phyloP scores from a whole-genome alignment of 1,284 basidiomycete genomes.

The Rhodotorula sp. region DNA sequence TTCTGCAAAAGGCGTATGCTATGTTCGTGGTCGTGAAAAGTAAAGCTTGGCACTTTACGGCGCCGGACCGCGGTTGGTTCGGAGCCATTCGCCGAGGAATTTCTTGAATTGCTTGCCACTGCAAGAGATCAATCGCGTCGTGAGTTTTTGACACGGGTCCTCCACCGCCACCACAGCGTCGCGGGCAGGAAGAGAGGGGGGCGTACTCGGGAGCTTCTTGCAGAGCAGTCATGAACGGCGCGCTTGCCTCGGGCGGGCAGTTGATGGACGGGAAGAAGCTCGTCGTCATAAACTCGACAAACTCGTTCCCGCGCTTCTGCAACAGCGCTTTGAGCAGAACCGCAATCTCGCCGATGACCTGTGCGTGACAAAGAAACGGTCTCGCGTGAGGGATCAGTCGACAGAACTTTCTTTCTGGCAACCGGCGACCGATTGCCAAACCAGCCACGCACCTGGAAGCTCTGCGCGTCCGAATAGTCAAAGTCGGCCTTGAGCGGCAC shows the following conservation, averaged over 20 bases:
- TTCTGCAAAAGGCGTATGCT: neutral
- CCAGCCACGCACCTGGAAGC: slow-evolving; percentile 63
- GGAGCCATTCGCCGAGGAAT: slow-evolving; percentile 33
- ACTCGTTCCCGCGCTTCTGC: slow-evolving; percentile 77
- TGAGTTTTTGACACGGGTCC: too few species aligned
- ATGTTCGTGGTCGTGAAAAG: neutral
- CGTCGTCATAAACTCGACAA: slow-evolving; percentile 72
- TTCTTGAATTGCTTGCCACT: slow-evolving; percentile 39
- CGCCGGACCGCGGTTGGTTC: slow-evolving; percentile 15
- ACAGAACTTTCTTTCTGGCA: neutral
- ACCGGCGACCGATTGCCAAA: neutral
- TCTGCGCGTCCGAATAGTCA: slow-evolving; percentile 84
- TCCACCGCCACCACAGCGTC: too few species aligned
- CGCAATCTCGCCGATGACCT: slow-evolving; percentile 86
- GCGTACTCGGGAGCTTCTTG: slow-evolving; percentile 35
- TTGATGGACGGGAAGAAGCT: slow-evolving; percentile 74
- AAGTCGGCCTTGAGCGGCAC: slow-evolving; percentile 76
- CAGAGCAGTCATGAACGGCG: slow-evolving; percentile 26
- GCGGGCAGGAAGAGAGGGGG: neutral
- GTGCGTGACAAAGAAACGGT: slow-evolving; percentile 13
- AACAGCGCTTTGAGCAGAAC: slow-evolving; percentile 76
- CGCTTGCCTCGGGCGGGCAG: slow-evolving; percentile 25
- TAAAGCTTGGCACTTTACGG: neutral
- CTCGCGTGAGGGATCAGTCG: neutral
- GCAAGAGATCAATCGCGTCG: neutral